A percentile compares a stretch with the other conserved stretches of the same genome.
These are phyloP conservation scores for Codiaeum variegatum DNA, from an alignment of 441 rosid species.

Conservation along the genomic window DNA sequence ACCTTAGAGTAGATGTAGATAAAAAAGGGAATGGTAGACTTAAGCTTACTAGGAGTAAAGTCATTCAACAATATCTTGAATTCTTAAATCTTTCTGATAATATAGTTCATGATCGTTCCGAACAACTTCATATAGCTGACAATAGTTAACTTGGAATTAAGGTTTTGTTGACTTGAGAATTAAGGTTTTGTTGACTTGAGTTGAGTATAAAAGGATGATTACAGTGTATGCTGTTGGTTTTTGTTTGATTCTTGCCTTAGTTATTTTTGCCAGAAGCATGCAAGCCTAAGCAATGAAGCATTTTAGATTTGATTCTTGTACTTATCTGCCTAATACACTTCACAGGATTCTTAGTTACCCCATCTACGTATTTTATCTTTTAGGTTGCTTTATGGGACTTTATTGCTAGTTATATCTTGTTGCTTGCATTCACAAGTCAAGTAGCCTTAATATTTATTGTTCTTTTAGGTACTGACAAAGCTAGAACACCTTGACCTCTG, in stretches of 20 bases:
- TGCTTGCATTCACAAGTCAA: background rate
- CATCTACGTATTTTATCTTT: background rate
- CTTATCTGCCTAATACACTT: background rate
- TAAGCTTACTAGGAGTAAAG: too few species aligned
- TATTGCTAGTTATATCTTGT: background rate
- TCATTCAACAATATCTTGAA: too few species aligned
- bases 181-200: too few species aligned
- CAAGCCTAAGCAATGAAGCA: background rate
- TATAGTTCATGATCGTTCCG: too few species aligned
- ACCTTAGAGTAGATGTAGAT: too few species aligned
- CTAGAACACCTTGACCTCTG: conserved; percentile 83
- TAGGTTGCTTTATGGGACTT: background rate
- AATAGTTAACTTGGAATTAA: too few species aligned
- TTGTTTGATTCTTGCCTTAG: background rate
- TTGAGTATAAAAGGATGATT: background rate
- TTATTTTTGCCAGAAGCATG: background rate
- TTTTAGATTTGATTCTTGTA: background rate
- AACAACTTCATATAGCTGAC: too few species aligned
- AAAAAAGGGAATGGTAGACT: too few species aligned
- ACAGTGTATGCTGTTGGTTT: background rate
- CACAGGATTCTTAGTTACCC: background rate
- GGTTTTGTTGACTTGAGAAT: too few species aligned
- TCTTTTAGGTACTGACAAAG: conserved; percentile 58
- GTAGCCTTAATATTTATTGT: background rate
- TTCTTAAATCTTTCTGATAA: too few species aligned